A percentile compares a stretch with the other conserved stretches of the same genome.
Evolutionary conservation across 176 grass and related monocot species (phyloP).

Genomic region (Aegilops longissima): DNA sequence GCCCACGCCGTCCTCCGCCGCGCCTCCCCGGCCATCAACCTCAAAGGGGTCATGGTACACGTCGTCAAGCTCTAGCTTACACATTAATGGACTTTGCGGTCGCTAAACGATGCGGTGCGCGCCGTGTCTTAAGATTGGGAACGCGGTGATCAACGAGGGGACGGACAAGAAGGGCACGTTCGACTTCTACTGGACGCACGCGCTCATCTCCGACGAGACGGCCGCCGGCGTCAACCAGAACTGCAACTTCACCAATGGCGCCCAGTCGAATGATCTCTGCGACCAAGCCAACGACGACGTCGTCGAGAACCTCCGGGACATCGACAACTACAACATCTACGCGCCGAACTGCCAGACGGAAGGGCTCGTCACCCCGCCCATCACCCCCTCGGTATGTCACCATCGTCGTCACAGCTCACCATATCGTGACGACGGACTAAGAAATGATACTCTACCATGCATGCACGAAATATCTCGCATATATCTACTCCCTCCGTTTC

Average conservation of each 20-base stretch:
- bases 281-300: not conserved
- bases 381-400: constrained; percentile 45
- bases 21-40: constrained; percentile 42
- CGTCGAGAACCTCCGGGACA: not conserved
- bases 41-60: constrained; percentile 76
- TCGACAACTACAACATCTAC: constrained; percentile 94
- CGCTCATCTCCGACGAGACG: constrained; percentile 71
- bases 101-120: not conserved
- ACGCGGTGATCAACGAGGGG: constrained; percentile 70
- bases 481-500: too few species aligned
- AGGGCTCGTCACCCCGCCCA: constrained; percentile 33
- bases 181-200: constrained; percentile 89
- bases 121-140: constrained; percentile 51
- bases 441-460: too few species aligned
- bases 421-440: too few species aligned
- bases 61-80: too few species aligned
- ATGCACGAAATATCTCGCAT: too few species aligned
- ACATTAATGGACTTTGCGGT: too few species aligned
- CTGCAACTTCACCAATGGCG: constrained; percentile 60
- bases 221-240: constrained; percentile 35
- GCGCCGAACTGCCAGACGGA: constrained; percentile 47
- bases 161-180: constrained; percentile 58
- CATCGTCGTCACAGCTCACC: too few species aligned
- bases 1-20: constrained; percentile 54
- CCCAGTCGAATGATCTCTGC: not conserved